Evolutionary conservation across 768 basidiomycete genomes (phyloP).

Genomic region (Dioszegia aurantiaca): DNA sequence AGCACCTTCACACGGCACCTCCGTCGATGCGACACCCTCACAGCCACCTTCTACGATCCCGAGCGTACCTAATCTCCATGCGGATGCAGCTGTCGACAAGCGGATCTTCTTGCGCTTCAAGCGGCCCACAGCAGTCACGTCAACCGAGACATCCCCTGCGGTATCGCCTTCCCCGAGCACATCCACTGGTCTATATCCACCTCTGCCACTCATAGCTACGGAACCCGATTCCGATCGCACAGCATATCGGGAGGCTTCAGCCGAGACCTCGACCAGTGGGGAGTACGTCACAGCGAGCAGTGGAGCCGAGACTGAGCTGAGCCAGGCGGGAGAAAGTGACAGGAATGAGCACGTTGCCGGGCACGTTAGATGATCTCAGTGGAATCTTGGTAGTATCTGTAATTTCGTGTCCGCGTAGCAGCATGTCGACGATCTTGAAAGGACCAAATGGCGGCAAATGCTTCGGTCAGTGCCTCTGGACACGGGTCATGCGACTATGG

Average conservation of each 20-base stretch:
- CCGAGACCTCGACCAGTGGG: conserved; percentile 19
- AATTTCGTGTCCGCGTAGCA: no score
- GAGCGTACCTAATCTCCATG: background rate
- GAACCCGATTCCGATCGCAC: background rate
- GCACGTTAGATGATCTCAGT: background rate
- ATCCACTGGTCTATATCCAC: background rate
- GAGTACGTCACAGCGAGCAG: conserved; percentile 30
- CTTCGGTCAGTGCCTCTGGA: no score
- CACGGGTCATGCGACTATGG: no score
- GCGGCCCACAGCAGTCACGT: background rate
- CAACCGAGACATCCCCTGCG: background rate
- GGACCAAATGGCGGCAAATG: no score
- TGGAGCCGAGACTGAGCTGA: conserved; percentile 12
- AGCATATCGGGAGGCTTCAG: conserved; percentile 26
- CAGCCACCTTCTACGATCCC: no score
- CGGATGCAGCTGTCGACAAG: background rate
- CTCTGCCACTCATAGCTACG: background rate
- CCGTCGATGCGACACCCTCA: no score
- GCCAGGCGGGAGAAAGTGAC: background rate
- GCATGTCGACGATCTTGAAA: no score
- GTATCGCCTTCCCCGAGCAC: background rate
- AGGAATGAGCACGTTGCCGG: background rate
- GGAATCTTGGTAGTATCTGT: no score
- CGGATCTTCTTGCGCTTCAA: conserved; percentile 13
- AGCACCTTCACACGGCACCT: no score